Percentiles rank a stretch among this genome's conserved stretches.
Conservation (phyloP, 1,284 basidiomycete genomes). For the Neolentinus lepideus region DNA sequence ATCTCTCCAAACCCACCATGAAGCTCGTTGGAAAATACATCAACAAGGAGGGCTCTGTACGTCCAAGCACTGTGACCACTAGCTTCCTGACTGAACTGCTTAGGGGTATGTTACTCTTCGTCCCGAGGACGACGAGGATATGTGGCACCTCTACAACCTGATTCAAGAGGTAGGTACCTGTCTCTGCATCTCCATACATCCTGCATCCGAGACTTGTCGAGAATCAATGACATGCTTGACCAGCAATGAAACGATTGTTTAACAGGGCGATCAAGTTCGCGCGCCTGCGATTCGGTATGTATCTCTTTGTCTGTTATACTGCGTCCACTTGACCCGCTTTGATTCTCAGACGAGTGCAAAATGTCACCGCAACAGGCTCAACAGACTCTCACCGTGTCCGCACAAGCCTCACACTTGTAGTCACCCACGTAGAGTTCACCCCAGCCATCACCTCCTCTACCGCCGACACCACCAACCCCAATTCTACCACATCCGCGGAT, state of each 20-base stretch:
- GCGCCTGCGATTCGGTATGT: slow-evolving; percentile 80
- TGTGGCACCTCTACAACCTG: slow-evolving; percentile 99
- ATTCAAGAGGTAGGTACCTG: slow-evolving; percentile 58
- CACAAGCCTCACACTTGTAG: slow-evolving; percentile 80
- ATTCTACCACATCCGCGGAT: slow-evolving; percentile 18
- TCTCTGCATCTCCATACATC: not conserved
- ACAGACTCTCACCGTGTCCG: slow-evolving; percentile 87
- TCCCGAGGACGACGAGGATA: slow-evolving; percentile 96
- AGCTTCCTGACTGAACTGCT: slow-evolving; percentile 4
- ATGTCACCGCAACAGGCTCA: slow-evolving; percentile 87
- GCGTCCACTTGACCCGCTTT: not conserved
- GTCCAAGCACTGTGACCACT: slow-evolving; percentile 17
- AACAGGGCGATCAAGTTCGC: slow-evolving; percentile 76
- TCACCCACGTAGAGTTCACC: slow-evolving; percentile 65
- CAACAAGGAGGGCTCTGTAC: slow-evolving; percentile 73
- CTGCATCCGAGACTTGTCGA: not conserved
- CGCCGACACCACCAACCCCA: slow-evolving; percentile 22
- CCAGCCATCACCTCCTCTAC: slow-evolving; percentile 49
- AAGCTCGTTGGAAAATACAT: slow-evolving; percentile 68
- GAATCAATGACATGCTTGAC: slow-evolving; percentile 6
- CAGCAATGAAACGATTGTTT: not conserved
- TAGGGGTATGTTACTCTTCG: slow-evolving; percentile 88
- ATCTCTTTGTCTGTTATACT: not conserved
- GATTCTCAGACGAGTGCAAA: slow-evolving; percentile 54
- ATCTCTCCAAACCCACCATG: slow-evolving; percentile 39